Evolutionary conservation across 495 filamentous ascomycete species (phyloP).

Genomic region (Echria macrotheca): DNA sequence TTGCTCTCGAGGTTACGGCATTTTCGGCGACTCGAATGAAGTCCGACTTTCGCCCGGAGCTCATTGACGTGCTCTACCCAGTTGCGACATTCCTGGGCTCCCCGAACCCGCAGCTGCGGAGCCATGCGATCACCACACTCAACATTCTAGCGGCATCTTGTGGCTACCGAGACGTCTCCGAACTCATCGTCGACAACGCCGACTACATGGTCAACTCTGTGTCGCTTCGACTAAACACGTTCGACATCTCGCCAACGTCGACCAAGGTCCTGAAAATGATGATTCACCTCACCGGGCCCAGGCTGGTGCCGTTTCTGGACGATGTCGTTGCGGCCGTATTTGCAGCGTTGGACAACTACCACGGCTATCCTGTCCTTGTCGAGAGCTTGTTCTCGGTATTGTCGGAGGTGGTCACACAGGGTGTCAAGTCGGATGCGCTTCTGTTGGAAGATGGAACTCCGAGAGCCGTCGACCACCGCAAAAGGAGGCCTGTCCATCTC

Average conservation of each 20-base stretch:
- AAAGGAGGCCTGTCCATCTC: constrained; percentile 7
- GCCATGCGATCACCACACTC: constrained; percentile 78
- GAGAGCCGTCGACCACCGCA: constrained; percentile 33
- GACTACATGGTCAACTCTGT: constrained; percentile 97
- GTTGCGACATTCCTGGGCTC: constrained; percentile 82
- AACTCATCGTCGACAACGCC: constrained; percentile 83
- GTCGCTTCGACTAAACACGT: constrained; percentile 79
- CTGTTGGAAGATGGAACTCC: constrained; percentile 30
- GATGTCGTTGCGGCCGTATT: constrained; percentile 88
- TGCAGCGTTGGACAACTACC: constrained; percentile 82
- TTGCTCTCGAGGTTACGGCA: constrained; percentile 70
- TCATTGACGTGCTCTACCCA: constrained; percentile 90
- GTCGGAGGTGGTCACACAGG: constrained; percentile 74
- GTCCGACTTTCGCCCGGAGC: constrained; percentile 69
- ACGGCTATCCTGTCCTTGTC: constrained; percentile 84
- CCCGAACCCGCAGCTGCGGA: constrained; percentile 57
- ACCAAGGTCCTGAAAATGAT: constrained; percentile 93
- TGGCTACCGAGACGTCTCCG: constrained; percentile 65
- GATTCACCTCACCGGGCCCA: constrained; percentile 77
- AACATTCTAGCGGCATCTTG: constrained; percentile 72
- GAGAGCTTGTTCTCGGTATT: constrained; percentile 81
- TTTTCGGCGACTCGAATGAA: constrained; percentile 63
- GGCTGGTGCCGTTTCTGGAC: constrained; percentile 81
- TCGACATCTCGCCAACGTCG: constrained; percentile 85
- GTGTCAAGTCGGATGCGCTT: constrained; percentile 58